Percentiles rank a stretch among this genome's conserved stretches.
Evolutionary conservation across 768 basidiomycete species (phyloP).

Genomic region (Tephrocybe sp.): DNA sequence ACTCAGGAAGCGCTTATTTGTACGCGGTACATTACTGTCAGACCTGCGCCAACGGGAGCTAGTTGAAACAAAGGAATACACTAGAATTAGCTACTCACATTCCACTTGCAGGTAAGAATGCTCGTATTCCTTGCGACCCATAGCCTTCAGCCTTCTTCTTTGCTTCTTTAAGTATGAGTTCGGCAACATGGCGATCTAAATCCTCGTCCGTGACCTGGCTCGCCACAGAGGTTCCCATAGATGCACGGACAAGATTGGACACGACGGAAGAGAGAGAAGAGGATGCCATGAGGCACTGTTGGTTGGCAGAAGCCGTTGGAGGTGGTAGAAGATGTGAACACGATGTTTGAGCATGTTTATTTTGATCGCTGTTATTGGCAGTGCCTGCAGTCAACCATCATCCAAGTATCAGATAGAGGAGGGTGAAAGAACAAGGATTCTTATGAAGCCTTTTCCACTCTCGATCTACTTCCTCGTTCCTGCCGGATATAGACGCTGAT

Average conservation of each 20-base stretch:
- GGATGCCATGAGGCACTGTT: conserved; percentile 31
- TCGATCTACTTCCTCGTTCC: background rate
- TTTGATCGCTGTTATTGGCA: no score
- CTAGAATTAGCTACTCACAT: conserved; percentile 31
- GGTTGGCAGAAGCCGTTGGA: background rate
- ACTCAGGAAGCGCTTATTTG: conserved; percentile 80
- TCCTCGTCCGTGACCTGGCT: conserved; percentile 71
- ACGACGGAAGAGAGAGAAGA: conserved; percentile 85
- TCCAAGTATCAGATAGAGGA: no score
- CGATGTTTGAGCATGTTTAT: conserved; percentile 18
- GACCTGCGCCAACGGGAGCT: conserved; percentile 33
- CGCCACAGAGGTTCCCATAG: conserved; percentile 66
- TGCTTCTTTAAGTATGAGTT: conserved; percentile 89
- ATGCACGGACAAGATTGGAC: conserved; percentile 73
- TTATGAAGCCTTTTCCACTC: no score
- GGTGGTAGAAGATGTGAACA: background rate
- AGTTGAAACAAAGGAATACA: background rate
- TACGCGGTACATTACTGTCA: conserved; percentile 70
- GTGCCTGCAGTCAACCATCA: no score
- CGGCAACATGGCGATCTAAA: conserved; percentile 88
- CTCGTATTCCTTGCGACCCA: conserved; percentile 70
- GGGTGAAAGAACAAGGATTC: no score
- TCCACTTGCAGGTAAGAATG: conserved; percentile 60
- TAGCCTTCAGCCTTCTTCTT: conserved; percentile 87
- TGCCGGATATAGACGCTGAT: background rate